Evolutionary conservation across 768 basidiomycete genomes (phyloP).

Genomic region (Lactarius deliciosus): DNA sequence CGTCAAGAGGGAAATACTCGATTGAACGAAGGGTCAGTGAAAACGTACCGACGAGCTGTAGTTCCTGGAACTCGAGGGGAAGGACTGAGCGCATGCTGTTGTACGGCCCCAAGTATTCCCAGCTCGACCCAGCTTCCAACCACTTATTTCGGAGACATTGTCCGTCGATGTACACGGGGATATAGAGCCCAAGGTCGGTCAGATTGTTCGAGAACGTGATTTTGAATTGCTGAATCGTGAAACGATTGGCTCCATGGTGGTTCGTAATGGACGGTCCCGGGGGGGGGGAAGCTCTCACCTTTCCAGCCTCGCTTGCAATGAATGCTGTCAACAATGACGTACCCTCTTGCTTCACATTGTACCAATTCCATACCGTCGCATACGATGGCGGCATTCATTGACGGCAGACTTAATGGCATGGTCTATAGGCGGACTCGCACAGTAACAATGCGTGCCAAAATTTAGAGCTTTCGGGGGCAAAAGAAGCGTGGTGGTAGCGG

Average conservation of each 20-base stretch:
- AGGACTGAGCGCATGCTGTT: background rate
- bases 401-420: slow-evolving; percentile 11
- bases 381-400: slow-evolving; percentile 2
- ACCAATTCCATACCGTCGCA: slow-evolving; percentile 11
- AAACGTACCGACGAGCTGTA: slow-evolving; percentile 19
- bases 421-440: no score
- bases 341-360: slow-evolving; percentile 1
- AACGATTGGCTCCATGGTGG: background rate
- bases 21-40: background rate
- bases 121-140: background rate
- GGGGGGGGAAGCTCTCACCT: background rate
- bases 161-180: slow-evolving; percentile 11
- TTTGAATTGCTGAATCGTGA: slow-evolving; percentile 8
- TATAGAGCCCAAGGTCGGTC: background rate
- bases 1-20: background rate
- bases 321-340: background rate
- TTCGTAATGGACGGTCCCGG: background rate
- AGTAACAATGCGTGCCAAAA: no score
- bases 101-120: background rate
- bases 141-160: background rate
- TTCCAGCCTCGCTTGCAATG: slow-evolving; percentile 18
- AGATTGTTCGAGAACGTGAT: background rate
- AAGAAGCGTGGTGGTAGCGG: no score
- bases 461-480: no score
- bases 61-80: slow-evolving; percentile 21